phyloP scores from a whole-genome alignment of 805 yeast genomes.

The Candida incommunis region DNA sequence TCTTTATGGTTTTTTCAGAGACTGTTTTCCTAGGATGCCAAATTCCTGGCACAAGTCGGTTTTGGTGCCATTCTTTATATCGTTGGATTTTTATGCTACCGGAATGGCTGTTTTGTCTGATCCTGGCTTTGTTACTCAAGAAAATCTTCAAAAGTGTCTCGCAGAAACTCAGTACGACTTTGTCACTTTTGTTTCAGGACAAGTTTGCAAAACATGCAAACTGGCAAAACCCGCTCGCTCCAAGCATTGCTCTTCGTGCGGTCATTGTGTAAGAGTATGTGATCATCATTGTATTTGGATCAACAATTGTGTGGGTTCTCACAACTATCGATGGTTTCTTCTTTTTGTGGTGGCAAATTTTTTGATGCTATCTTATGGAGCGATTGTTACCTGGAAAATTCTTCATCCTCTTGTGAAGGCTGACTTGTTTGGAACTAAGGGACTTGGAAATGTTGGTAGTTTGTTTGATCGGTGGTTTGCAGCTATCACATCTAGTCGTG shows the following conservation, averaged over 20 bases:
- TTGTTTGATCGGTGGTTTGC: constrained; percentile 1
- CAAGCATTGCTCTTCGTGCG: constrained; percentile 44
- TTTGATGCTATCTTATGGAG: constrained; percentile 31
- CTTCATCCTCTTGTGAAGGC: constrained; percentile 7
- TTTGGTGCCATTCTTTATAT: constrained; percentile 10
- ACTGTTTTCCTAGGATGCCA: constrained; percentile 5
- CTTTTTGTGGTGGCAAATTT: constrained; percentile 38
- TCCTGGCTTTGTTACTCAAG: constrained; percentile 23
- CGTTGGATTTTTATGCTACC: constrained; percentile 14
- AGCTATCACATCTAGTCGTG: constrained; percentile 2
- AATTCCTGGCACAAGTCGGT: constrained; percentile 3
- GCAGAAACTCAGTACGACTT: constrained; percentile 29
- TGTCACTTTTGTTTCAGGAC: constrained; percentile 36
- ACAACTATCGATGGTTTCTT: constrained; percentile 49
- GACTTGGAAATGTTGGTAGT: constrained; percentile 7
- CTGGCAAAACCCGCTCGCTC: constrained; percentile 41
- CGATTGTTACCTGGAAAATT: constrained; percentile 17
- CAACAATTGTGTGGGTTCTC: constrained; percentile 45
- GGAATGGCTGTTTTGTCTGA: constrained; percentile 20
- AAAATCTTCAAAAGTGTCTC: constrained; percentile 14
- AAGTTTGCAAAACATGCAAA: constrained; percentile 35
- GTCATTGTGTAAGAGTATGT: constrained; percentile 30
- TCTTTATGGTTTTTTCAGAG: constrained; percentile 8
- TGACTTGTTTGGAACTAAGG: constrained; percentile 2
- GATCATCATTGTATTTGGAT: constrained; percentile 57